phyloP scores from a whole-genome alignment of 495 filamentous ascomycete genomes.

The Talaromyces trachyspermus region DNA sequence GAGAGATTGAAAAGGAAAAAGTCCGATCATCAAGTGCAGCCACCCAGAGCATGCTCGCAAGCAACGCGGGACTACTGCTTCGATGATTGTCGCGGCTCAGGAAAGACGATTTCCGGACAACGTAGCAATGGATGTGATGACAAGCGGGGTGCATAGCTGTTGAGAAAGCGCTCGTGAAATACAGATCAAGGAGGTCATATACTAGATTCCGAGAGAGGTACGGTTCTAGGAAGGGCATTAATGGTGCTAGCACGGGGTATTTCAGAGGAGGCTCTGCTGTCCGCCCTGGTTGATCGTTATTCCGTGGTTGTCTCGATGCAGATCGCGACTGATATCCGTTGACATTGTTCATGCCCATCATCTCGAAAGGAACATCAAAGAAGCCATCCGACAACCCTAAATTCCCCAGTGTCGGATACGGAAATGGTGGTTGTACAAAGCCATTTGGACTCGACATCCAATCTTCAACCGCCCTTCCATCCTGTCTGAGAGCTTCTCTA shows the following conservation, averaged over 20 bases:
- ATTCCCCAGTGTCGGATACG: constrained; percentile 1
- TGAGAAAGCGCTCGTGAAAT: constrained; percentile 80
- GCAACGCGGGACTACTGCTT: constrained; percentile 74
- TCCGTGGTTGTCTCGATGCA: constrained; percentile 12
- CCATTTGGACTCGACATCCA: constrained; percentile 11
- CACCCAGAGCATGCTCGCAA: constrained; percentile 94
- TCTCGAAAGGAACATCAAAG: constrained; percentile 3
- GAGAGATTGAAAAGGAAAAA: constrained; percentile 75
- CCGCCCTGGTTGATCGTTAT: constrained; percentile 9
- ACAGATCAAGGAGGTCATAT: constrained; percentile 79
- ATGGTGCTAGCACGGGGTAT: constrained; percentile 79
- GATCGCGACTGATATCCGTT: constrained; percentile 8
- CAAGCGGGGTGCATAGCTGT: constrained; percentile 83
- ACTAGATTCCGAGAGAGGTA: constrained; percentile 71
- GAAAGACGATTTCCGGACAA: constrained; percentile 85
- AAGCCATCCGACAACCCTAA: constrained; percentile 5
- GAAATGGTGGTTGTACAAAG: background rate
- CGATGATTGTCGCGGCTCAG: constrained; percentile 70
- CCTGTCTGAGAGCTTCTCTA: constrained; percentile 6
- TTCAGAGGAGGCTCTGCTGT: constrained; percentile 40
- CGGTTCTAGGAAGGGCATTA: constrained; percentile 68
- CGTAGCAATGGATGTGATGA: constrained; percentile 85
- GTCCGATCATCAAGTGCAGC: constrained; percentile 88
- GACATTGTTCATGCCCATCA: constrained; percentile 4
- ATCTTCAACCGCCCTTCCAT: constrained; percentile 8